phyloP scores from a whole-genome alignment of 1,284 basidiomycete species.

The Ceratobasidium sp. region DNA sequence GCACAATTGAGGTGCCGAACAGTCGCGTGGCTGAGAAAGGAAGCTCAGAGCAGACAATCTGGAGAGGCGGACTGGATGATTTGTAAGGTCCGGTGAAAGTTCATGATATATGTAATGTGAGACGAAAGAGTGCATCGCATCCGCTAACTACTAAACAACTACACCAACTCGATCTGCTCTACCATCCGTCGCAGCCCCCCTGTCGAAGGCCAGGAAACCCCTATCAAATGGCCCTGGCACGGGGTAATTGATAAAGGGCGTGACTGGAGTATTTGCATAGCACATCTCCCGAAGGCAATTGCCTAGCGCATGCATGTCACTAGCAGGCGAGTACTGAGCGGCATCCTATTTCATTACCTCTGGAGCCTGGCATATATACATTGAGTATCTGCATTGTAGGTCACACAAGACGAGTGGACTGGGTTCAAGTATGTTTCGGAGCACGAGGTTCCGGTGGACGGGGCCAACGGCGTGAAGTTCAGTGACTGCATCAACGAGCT shows the following conservation, averaged over 20 bases:
- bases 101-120: too few species aligned
- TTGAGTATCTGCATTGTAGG: conserved; percentile 5
- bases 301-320: not conserved
- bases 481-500: conserved; percentile 2
- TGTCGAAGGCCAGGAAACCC: not conserved
- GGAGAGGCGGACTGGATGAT: too few species aligned
- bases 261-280: not conserved
- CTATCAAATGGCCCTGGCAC: not conserved
- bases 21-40: too few species aligned
- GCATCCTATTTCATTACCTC: not conserved
- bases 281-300: conserved; percentile 2
- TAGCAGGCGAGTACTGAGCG: conserved; percentile 5
- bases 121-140: too few species aligned
- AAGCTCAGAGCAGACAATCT: too few species aligned
- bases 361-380: not conserved
- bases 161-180: too few species aligned
- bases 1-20: too few species aligned
- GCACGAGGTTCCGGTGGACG: conserved; percentile 11
- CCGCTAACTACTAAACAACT: too few species aligned
- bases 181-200: not conserved
- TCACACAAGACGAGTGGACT: not conserved
- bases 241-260: not conserved
- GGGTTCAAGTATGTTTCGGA: conserved; percentile 3
- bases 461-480: conserved; percentile 2
- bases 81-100: too few species aligned